Evolutionary conservation across 495 filamentous ascomycete species (phyloP), one percentile per base, ranked within the genome.

Genomic region (Penicillium antarcticum): DNA sequence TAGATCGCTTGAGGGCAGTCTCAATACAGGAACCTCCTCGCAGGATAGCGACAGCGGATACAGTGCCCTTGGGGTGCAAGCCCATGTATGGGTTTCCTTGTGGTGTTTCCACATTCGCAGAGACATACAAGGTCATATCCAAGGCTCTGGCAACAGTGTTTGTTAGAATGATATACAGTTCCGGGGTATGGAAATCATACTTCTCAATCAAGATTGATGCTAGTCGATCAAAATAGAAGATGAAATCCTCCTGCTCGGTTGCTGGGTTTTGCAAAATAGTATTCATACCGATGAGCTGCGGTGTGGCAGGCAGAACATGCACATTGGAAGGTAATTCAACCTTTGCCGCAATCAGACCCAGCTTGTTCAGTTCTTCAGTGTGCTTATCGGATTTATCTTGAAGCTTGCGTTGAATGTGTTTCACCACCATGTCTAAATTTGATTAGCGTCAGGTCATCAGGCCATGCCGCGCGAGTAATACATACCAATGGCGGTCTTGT

Each of bases 151-250:
- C 14, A 13, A 34, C 18, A 8, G 33, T 4, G 16, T 65, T 37
- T 58, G 54, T 12, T 54, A 19, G 14, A 39, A 37, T 23, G 5
- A 37, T n/a, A 10, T 5, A 2, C 32, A 26, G 9, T 2, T 11
- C 12, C 5, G 16, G 16, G 32, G 1, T 16, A 11, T 21, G 17
- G 24, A 11, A 10, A 37, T 5, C 69, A 57, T 74, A 91, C 83
- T 83, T 82, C 66, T 97, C 91, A 24, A 98, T 82, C 6, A 98
- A 75, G n/a, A 97, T 71, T 1, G 84, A 82, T 2, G 86, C 80
- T 32, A 97, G 71, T 16, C 94, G 84, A 70, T 98, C 89, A 59
- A 97, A 96, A 67, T 96, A 96, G 68, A 97, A 97, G 47, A 95
- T 89, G 63, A 96, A 97, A 53, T 97, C 91, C 55, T 95, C 94